A percentile compares a stretch with the other conserved stretches of the same genome.
Conservation (phyloP, 2,329 filamentous ascomycete genomes). For the Westerdykella aurantiaca region DNA sequence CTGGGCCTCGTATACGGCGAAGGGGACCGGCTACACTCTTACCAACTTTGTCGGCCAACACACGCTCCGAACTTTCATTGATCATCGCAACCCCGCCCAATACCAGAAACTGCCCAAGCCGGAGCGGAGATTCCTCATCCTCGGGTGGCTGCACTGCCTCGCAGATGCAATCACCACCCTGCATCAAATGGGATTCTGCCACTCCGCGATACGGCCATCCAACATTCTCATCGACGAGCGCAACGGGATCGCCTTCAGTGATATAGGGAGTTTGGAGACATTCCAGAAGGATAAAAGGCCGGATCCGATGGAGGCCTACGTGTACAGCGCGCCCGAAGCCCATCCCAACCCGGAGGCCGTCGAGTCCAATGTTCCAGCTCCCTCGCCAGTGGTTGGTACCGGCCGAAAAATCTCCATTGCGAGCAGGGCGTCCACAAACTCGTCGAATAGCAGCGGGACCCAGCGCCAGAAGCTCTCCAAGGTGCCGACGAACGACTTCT, state of each 20-base stretch:
- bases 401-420: constrained; percentile 26
- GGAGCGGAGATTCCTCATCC: constrained; percentile 53
- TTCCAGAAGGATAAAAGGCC: constrained; percentile 49
- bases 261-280: constrained; percentile 47
- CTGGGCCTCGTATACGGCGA: constrained; percentile 64
- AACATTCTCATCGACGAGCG: constrained; percentile 61
- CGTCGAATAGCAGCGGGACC: constrained; percentile 27
- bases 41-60: constrained; percentile 62
- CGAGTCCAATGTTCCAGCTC: constrained; percentile 4
- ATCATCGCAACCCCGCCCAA: constrained; percentile 54
- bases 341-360: constrained; percentile 9
- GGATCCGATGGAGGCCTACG: constrained; percentile 64
- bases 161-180: constrained; percentile 62
- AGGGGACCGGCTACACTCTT: constrained; percentile 58
- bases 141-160: constrained; percentile 72
- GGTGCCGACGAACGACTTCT: constrained; percentile 29
- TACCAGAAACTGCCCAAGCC: constrained; percentile 59
- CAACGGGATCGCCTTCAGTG: constrained; percentile 63
- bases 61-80: constrained; percentile 61
- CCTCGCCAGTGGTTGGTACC: constrained; percentile 12
- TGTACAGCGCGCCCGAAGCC: constrained; percentile 65
- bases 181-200: constrained; percentile 58
- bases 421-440: constrained; percentile 34
- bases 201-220: constrained; percentile 65
- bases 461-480: constrained; percentile 32